A percentile compares a stretch with the other conserved stretches of the same genome.
Evolutionary conservation across 2,329 filamentous ascomycete species (phyloP).

Genomic region (Paracoccidioides lutzii): DNA sequence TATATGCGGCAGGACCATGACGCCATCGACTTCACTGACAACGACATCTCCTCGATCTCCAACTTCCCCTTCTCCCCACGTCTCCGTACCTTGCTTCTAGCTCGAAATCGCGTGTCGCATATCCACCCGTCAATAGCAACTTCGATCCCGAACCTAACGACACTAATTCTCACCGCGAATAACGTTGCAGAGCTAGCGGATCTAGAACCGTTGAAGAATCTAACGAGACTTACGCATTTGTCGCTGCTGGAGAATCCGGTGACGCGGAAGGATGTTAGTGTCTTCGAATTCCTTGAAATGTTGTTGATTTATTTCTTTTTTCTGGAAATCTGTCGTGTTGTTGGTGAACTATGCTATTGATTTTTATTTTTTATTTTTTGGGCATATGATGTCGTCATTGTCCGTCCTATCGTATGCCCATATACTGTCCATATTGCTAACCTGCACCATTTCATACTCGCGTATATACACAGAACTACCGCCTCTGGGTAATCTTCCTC

Average conservation of each 20-base stretch:
- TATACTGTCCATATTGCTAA: background rate
- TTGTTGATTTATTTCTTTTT: background rate
- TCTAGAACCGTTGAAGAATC: conserved; percentile 61
- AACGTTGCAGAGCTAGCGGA: conserved; percentile 73
- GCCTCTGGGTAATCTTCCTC: conserved; percentile 80
- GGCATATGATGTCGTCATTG: background rate
- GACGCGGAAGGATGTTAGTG: conserved; percentile 72
- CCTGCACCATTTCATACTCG: background rate
- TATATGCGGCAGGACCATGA: conserved; percentile 62
- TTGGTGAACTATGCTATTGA: background rate
- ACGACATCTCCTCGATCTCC: conserved; percentile 77
- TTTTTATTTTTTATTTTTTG: background rate
- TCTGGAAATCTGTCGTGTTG: background rate
- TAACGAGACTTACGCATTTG: conserved; percentile 63
- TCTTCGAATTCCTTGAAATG: background rate
- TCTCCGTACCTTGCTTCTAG: conserved; percentile 74
- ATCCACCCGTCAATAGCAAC: conserved; percentile 65
- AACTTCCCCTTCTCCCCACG: conserved; percentile 91
- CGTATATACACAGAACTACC: conserved; percentile 55
- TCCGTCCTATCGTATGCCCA: no score
- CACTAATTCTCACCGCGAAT: conserved; percentile 73
- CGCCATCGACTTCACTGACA: conserved; percentile 96
- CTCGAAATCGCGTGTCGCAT: conserved; percentile 71
- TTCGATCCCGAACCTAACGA: conserved; percentile 68
- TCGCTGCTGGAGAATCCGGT: conserved; percentile 80